Percentiles rank a stretch among this genome's conserved stretches.
Evolutionary conservation across 345 rosid genomes (phyloP).

Genomic region (Salix koriyanagi): DNA sequence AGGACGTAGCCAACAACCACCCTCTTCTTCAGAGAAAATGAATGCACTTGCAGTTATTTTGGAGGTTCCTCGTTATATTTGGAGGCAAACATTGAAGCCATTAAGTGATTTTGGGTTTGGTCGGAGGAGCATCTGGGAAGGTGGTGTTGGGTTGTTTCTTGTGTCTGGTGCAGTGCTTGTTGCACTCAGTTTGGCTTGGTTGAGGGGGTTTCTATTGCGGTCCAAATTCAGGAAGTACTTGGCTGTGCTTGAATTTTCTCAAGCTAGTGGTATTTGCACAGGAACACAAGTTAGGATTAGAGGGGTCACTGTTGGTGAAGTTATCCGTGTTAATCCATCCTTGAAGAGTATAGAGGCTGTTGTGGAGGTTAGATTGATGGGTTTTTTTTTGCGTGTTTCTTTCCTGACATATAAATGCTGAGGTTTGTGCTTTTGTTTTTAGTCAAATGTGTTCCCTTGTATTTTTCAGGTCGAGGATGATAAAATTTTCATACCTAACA

Average conservation of each 20-base stretch:
- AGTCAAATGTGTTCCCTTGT: not conserved
- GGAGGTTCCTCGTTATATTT: conserved; percentile 62
- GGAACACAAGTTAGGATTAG: conserved; percentile 97
- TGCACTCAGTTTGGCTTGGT: conserved; percentile 90
- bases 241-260: conserved; percentile 75
- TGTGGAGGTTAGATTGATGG: conserved; percentile 60
- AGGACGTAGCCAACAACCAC: conserved; percentile 40
- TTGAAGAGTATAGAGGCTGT: conserved; percentile 84
- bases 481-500: conserved; percentile 80
- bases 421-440: not conserved
- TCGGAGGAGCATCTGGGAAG: conserved; percentile 91
- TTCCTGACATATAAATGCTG: not conserved
- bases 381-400: not conserved
- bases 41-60: conserved; percentile 56
- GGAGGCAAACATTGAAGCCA: conserved; percentile 81
- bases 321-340: conserved; percentile 85
- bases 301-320: conserved; percentile 89
- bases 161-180: conserved; percentile 80
- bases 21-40: conserved; percentile 38
- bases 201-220: conserved; percentile 74
- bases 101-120: conserved; percentile 93
- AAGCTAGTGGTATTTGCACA: conserved; percentile 82
- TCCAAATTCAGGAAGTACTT: conserved; percentile 78
- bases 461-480: conserved; percentile 84
- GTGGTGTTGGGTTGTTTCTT: conserved; percentile 94